Conservation (phyloP, 306 rosid species). For the Canavalia ensiformis region DNA sequence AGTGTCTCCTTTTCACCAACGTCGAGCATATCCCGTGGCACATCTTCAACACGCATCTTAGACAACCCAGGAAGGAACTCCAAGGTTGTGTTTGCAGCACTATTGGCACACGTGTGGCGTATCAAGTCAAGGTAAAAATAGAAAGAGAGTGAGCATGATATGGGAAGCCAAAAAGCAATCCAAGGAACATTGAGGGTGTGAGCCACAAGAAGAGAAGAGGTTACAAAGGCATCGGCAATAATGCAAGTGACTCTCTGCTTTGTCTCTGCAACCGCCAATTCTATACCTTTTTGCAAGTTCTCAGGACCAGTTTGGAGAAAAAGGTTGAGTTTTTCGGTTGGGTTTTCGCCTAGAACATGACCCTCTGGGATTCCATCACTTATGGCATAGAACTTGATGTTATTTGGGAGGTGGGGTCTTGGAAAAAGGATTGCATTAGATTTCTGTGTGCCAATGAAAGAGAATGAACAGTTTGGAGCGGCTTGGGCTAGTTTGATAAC, state of each 20-base stretch:
- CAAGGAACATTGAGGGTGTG: constrained; percentile 50
- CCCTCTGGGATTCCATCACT: constrained; percentile 49
- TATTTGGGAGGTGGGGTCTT: background rate
- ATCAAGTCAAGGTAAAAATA: constrained; percentile 44
- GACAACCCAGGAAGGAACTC: constrained; percentile 57
- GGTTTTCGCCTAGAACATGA: constrained; percentile 25
- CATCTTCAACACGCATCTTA: constrained; percentile 27
- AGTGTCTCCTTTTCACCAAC: constrained; percentile 10
- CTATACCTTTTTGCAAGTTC: constrained; percentile 43
- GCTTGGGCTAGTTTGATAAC: constrained; percentile 12
- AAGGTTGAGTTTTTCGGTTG: constrained; percentile 34
- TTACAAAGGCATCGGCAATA: constrained; percentile 46
- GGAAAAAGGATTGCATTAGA: background rate
- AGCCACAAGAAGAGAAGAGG: constrained; percentile 37
- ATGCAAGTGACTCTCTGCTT: constrained; percentile 46
- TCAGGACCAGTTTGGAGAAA: constrained; percentile 43
- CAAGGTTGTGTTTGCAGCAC: constrained; percentile 2
- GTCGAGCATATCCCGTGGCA: constrained; percentile 19
- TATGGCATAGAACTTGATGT: constrained; percentile 45
- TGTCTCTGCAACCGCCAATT: constrained; percentile 39
- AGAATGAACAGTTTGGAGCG: constrained; percentile 33
- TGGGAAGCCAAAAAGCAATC: constrained; percentile 49
- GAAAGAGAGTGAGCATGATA: constrained; percentile 41
- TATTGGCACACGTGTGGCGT: background rate
- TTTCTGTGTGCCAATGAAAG: constrained; percentile 43